Percentiles rank a stretch among this genome's conserved stretches.
Conservation (phyloP, 768 basidiomycete genomes). For the Leccinum ochraceum region DNA sequence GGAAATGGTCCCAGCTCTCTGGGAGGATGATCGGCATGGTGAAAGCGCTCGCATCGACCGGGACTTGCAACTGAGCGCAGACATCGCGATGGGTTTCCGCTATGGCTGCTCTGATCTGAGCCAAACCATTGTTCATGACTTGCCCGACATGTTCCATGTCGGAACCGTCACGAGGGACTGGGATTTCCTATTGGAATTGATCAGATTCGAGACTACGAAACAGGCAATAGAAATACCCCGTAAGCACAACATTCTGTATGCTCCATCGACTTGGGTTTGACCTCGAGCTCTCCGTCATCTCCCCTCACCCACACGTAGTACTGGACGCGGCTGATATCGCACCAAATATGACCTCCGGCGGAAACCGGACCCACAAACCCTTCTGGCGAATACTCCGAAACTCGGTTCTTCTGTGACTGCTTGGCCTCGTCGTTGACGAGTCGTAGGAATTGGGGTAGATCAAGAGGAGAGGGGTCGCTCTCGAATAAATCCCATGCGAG, state of each 20-base stretch:
- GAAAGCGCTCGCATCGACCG: background rate
- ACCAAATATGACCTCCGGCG: background rate
- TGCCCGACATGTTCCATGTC: background rate
- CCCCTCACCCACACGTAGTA: background rate
- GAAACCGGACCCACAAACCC: background rate
- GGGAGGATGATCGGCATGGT: background rate
- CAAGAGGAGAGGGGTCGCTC: background rate
- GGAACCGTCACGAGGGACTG: background rate
- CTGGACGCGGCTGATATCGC: background rate
- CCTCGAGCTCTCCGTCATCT: background rate
- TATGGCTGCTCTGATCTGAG: background rate
- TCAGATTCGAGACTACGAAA: background rate
- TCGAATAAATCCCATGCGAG: background rate
- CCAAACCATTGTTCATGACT: background rate
- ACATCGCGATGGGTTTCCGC: background rate
- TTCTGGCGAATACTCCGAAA: background rate
- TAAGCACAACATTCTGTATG: background rate
- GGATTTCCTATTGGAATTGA: background rate
- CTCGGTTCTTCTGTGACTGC: background rate
- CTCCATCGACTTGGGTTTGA: background rate
- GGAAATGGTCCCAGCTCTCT: background rate
- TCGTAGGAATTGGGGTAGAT: background rate
- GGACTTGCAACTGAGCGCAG: background rate
- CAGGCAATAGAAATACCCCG: background rate
- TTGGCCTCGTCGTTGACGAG: background rate